Evolutionary conservation across 305 asterid genomes (phyloP), one percentile per base, ranked within the genome.

Genomic region (Salvia sclarea): DNA sequence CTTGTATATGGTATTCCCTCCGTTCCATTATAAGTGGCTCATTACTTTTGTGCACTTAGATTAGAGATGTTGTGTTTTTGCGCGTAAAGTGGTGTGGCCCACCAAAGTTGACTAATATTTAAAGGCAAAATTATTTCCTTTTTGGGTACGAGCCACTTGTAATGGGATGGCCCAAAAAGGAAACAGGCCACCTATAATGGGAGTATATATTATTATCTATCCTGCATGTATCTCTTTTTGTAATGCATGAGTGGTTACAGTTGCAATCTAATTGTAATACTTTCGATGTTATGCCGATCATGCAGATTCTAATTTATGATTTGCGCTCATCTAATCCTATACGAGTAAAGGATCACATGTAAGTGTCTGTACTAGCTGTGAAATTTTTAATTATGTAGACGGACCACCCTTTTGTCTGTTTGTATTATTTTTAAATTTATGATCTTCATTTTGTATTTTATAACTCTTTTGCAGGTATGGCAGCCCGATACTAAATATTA

Each of bases 301-400:
- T 73, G 79, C 89, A 90, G 98, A 82, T 90, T 73, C 70, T 88
- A 72, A 78, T 93, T 70, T 93, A 87, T 70, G 97, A 93, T 81
- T 80, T 93, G 78, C 96, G 95, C 40, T 82, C 92, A 66, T 85
- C 98, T 43, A 74, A 73, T 52, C 97, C 97, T 28, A 22, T 85
- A 69, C 82, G 84, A 70, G 83, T 83, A 62, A 90, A 93, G 82
- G 98, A 90, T 80, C 98, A 90, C 75, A 93, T 88, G 98, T 90
- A 73, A 83, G 96, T 82, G n/a, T 68, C 58, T 60, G 40, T 33
- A 45, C 60, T 64, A 48, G 72, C 68, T 77, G 38, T 6, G 20
- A 31, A 16, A 43, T 24, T 66, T 52, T 21, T 16, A 18, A 14
- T 68, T 28, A 62, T 69, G 18, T 14, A 8, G 47, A 52, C 16